These are phyloP conservation scores for Medicago lupulina DNA, from an alignment of 306 rosid genomes.

Conservation along the genomic window DNA sequence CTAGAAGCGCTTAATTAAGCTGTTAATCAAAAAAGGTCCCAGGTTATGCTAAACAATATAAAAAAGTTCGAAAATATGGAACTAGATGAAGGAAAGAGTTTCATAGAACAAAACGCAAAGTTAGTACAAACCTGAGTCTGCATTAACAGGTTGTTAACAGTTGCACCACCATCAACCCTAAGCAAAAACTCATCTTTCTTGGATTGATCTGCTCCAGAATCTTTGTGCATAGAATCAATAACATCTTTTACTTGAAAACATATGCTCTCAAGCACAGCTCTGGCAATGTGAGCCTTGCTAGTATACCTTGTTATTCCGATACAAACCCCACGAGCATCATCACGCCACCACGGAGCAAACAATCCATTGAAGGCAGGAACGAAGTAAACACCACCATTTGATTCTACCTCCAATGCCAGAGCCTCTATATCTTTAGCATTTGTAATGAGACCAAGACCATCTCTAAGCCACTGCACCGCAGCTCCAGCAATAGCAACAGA, in stretches of 20 bases:
- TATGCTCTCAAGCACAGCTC: conserved; percentile 94
- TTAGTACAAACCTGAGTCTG: conserved; percentile 81
- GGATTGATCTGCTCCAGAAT: conserved; percentile 45
- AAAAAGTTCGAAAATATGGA: not conserved
- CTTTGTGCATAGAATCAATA: conserved; percentile 84
- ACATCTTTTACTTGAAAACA: conserved; percentile 92
- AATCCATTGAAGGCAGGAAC: conserved; percentile 95
- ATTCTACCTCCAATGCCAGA: conserved; percentile 67
- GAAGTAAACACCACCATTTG: conserved; percentile 81
- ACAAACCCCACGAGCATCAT: conserved; percentile 92
- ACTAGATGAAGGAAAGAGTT: conserved; percentile 15
- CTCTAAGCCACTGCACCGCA: conserved; percentile 98
- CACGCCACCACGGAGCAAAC: conserved; percentile 98
- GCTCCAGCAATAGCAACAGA: conserved; percentile 99
- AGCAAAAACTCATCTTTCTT: conserved; percentile 61
- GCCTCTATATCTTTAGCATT: conserved; percentile 74
- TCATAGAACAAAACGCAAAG: conserved; percentile 20
- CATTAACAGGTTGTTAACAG: conserved; percentile 81
- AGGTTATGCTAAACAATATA: not conserved
- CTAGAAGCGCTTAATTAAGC: no score
- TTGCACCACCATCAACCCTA: conserved; percentile 91
- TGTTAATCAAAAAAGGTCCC: not conserved
- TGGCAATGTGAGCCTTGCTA: conserved; percentile 80
- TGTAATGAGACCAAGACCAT: conserved; percentile 70
- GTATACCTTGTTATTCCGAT: conserved; percentile 86